These are phyloP conservation scores for Yarrowia divulgata DNA, from an alignment of 805 yeast species.

Conservation along the genomic window DNA sequence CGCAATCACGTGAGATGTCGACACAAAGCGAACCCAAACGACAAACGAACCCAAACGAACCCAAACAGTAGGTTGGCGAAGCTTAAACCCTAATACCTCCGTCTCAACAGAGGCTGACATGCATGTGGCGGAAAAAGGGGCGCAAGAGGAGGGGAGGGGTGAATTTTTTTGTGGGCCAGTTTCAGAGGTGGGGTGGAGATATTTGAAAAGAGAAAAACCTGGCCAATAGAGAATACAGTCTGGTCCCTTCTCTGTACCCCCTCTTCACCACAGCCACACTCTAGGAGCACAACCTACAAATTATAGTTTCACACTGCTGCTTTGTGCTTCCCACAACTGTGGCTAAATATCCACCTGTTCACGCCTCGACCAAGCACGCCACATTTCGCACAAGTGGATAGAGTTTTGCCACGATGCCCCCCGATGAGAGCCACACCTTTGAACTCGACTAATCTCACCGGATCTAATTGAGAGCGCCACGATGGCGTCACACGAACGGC, in stretches of 20 bases:
- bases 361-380: slow-evolving; percentile 27
- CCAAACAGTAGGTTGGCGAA: too few relatives aligned
- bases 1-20: slow-evolving; percentile 37
- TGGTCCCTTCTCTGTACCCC: not conserved
- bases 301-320: too few relatives aligned
- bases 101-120: slow-evolving; percentile 18
- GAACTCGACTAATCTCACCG: too few relatives aligned
- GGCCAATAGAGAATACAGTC: too few relatives aligned
- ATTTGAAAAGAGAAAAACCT: not conserved
- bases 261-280: slow-evolving; percentile 8
- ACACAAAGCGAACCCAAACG: slow-evolving; percentile 23
- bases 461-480: too few relatives aligned
- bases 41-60: not conserved
- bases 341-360: slow-evolving; percentile 22
- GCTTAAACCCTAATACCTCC: not conserved
- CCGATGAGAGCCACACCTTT: too few relatives aligned
- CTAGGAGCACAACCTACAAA: slow-evolving; percentile 11
- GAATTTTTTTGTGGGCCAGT: too few relatives aligned
- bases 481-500: not conserved
- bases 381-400: slow-evolving; percentile 10
- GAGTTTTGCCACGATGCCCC: not conserved
- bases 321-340: not conserved
- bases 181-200: too few relatives aligned
- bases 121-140: slow-evolving; percentile 35
- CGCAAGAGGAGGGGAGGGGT: too few relatives aligned